Evolutionary conservation across 208 protist species (phyloP).

Genomic region (Wallacemonas collosoma): DNA sequence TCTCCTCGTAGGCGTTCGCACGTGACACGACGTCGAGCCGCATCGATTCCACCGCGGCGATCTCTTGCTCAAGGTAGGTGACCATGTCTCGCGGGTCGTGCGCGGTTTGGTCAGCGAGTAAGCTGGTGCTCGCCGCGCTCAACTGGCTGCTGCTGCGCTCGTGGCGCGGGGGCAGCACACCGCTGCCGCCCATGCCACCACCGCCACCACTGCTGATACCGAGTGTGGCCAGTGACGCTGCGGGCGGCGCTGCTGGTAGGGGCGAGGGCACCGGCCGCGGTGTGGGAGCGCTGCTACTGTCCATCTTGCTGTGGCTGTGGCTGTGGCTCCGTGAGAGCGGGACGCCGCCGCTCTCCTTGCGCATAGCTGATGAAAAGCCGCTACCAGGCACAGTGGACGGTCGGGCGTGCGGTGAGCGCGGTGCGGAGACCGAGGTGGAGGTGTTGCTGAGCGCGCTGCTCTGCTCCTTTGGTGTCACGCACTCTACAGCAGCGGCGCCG

Average conservation of each 20-base stretch:
- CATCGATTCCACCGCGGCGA: constrained; percentile 54
- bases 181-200: not conserved
- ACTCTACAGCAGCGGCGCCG: not conserved
- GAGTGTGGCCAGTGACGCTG: not conserved
- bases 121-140: constrained; percentile 30
- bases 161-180: constrained; percentile 4
- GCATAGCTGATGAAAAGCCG: not conserved
- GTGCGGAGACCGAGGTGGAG: not conserved
- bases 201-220: not conserved
- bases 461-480: not conserved
- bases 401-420: constrained; percentile 4
- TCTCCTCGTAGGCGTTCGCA: constrained; percentile 52
- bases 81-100: constrained; percentile 69
- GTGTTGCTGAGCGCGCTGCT: constrained; percentile 15
- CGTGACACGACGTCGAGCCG: constrained; percentile 52
- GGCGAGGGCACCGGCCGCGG: not conserved
- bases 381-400: not conserved
- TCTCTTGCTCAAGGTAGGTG: constrained; percentile 62
- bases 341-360: not conserved
- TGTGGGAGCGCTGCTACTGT: not conserved
- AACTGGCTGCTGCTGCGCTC: constrained; percentile 43
- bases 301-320: not conserved
- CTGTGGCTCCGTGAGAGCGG: not conserved
- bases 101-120: constrained; percentile 16
- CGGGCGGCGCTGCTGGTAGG: not conserved